These are phyloP conservation scores for Sugiyamaella qingdaonensis DNA, from an alignment of 805 yeast genomes.

Conservation along the genomic window DNA sequence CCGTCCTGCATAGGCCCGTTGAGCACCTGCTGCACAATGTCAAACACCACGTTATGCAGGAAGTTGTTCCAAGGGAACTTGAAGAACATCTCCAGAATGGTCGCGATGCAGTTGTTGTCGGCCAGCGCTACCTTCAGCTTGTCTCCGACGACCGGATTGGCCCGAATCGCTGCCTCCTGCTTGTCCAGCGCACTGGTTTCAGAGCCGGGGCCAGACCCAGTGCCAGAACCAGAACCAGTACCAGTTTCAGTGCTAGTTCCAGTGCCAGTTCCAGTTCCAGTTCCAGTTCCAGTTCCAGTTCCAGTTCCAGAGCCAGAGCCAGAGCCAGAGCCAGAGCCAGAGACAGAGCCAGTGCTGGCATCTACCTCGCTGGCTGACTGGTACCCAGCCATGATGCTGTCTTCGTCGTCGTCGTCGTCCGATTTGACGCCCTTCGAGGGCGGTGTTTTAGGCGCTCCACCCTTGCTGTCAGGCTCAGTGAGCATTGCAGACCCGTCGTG, in stretches of 20 bases:
- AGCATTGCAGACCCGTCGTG: background rate
- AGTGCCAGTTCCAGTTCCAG: too few species aligned
- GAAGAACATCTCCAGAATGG: slow-evolving; percentile 71
- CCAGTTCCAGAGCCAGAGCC: slow-evolving; percentile 10
- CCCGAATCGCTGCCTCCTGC: slow-evolving; percentile 43
- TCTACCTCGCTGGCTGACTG: slow-evolving; percentile 11
- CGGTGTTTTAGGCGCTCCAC: background rate
- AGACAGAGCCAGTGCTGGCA: background rate
- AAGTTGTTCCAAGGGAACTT: slow-evolving; percentile 95
- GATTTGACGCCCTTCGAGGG: slow-evolving; percentile 8
- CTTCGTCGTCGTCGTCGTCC: slow-evolving; percentile 25
- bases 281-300: slow-evolving; percentile 25
- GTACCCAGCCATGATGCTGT: slow-evolving; percentile 4
- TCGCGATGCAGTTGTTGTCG: slow-evolving; percentile 65
- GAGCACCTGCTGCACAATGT: slow-evolving; percentile 88
- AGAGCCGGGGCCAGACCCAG: too few species aligned
- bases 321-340: too few species aligned
- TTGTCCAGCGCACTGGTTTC: slow-evolving; percentile 24
- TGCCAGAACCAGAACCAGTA: too few species aligned
- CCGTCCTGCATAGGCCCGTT: slow-evolving; percentile 85
- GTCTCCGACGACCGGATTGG: slow-evolving; percentile 78
- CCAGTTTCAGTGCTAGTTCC: too few species aligned
- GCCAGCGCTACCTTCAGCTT: slow-evolving; percentile 73
- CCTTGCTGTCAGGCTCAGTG: background rate
- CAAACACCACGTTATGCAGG: slow-evolving; percentile 95